Conservation (phyloP, 1,284 basidiomycete genomes). For the Pisolithus thermaeus region DNA sequence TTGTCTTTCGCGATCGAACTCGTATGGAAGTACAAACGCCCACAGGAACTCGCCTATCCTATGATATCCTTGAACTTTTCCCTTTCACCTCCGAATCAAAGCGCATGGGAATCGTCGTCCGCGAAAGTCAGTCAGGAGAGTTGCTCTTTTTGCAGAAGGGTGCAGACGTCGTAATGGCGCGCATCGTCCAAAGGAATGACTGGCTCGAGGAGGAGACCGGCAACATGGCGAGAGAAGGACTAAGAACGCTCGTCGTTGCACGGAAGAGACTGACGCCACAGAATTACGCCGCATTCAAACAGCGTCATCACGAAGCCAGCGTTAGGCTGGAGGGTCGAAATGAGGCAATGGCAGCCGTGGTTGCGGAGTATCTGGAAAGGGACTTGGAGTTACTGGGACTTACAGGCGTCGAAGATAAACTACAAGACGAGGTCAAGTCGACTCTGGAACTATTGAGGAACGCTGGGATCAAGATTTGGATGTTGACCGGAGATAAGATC, state of each 20-base stretch:
- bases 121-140: slow-evolving; percentile 70
- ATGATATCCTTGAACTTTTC: slow-evolving; percentile 91
- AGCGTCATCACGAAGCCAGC: slow-evolving; percentile 73
- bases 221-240: slow-evolving; percentile 97
- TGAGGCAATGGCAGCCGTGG: slow-evolving; percentile 73
- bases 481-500: slow-evolving; percentile 99
- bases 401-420: slow-evolving; percentile 97
- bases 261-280: slow-evolving; percentile 71
- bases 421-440: slow-evolving; percentile 94
- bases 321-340: slow-evolving; percentile 74
- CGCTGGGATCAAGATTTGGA: slow-evolving; percentile 99
- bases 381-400: slow-evolving; percentile 91
- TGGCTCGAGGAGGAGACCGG: slow-evolving; percentile 99
- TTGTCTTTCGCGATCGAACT: slow-evolving; percentile 85
- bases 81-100: slow-evolving; percentile 99
- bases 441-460: slow-evolving; percentile 93
- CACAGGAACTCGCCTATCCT: slow-evolving; percentile 56
- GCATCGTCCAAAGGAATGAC: slow-evolving; percentile 93
- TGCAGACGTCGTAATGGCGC: slow-evolving; percentile 95
- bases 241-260: slow-evolving; percentile 92
- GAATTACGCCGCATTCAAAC: slow-evolving; percentile 72
- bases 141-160: slow-evolving; percentile 94
- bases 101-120: slow-evolving; percentile 96
- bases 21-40: slow-evolving; percentile 77
- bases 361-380: slow-evolving; percentile 75